phyloP scores from a whole-genome alignment of 345 rosid genomes.

The Corymbia maculata region DNA sequence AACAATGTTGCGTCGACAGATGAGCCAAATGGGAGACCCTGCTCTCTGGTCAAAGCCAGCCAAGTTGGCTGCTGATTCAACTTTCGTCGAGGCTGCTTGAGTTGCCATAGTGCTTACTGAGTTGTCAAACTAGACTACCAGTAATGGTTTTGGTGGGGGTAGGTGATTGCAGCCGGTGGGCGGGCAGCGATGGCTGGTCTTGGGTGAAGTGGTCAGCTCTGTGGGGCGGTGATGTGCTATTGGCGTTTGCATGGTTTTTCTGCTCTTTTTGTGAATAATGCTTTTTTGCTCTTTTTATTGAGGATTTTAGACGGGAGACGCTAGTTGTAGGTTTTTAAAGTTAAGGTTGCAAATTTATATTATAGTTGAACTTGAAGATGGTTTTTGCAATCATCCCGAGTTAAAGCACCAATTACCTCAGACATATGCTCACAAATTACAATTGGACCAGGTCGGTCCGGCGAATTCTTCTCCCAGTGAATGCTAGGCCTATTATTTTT shows the following conservation, averaged over 20 bases:
- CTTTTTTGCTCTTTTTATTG: not conserved
- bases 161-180: not conserved
- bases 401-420: not conserved
- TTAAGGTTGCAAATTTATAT: not conserved
- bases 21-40: not conserved
- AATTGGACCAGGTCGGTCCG: not conserved
- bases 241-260: not conserved
- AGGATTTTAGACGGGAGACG: not conserved
- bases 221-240: not conserved
- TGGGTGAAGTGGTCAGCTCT: not conserved
- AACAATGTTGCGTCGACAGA: not conserved
- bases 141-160: not conserved
- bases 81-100: not conserved
- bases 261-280: not conserved
- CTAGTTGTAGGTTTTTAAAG: not conserved
- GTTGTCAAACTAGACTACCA: not conserved
- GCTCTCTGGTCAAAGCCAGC: not conserved
- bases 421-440: too few species aligned
- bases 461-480: not conserved
- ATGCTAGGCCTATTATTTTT: not conserved
- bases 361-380: not conserved
- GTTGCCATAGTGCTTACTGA: not conserved
- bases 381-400: not conserved
- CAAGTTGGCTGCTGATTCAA: not conserved
- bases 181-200: not conserved